phyloP scores from a whole-genome alignment of 768 basidiomycete genomes.

The Chalciporus piperatus region DNA sequence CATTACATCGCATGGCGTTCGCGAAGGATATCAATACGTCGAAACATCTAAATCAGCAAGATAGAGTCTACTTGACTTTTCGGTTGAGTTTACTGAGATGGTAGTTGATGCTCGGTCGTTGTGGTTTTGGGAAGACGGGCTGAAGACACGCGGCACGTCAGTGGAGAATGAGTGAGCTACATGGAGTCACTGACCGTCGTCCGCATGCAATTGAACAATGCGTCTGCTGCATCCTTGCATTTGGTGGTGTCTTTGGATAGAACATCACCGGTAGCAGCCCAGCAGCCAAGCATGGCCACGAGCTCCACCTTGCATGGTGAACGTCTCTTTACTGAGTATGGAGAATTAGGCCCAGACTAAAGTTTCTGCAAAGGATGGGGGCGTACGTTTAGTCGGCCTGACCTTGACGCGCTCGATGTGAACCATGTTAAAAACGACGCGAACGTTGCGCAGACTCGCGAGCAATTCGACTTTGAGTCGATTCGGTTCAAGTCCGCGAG shows the following conservation, averaged over 20 bases:
- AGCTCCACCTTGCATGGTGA: conserved; percentile 47
- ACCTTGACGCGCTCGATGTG: conserved; percentile 82
- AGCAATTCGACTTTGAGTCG: not conserved
- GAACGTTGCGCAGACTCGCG: not conserved
- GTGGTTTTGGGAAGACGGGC: conserved; percentile 67
- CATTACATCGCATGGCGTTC: conserved; percentile 19
- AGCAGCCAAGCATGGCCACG: conserved; percentile 79
- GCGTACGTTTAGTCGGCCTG: conserved; percentile 68
- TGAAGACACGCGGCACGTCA: conserved; percentile 28
- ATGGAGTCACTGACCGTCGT: conserved; percentile 60
- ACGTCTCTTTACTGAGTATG: conserved; percentile 7
- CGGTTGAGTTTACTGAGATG: conserved; percentile 81
- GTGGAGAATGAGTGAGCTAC: not conserved
- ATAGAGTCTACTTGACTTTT: conserved; percentile 57
- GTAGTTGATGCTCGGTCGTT: conserved; percentile 83
- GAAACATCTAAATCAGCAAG: conserved; percentile 17
- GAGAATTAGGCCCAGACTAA: not conserved
- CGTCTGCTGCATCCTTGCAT: conserved; percentile 60
- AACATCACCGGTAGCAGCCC: conserved; percentile 72
- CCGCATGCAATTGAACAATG: conserved; percentile 79
- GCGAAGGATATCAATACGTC: conserved; percentile 11
- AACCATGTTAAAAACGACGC: conserved; percentile 36
- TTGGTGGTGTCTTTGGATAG: conserved; percentile 41
- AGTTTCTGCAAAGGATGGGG: not conserved
- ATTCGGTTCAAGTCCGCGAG: conserved; percentile 11